Conservation (phyloP, 306 rosid genomes). For the Geum urbanum region DNA sequence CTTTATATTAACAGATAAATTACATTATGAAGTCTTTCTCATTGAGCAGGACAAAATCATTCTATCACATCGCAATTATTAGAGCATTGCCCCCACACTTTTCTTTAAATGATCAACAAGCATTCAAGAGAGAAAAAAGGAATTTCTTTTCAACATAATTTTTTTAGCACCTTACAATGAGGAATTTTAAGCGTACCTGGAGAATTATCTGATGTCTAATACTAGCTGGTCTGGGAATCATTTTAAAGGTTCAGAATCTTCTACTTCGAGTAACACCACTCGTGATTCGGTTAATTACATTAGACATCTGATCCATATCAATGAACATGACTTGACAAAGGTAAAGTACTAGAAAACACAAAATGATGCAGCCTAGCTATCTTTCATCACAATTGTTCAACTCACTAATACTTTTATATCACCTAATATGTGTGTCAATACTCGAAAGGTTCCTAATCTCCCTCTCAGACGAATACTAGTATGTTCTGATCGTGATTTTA, state of each 20-base stretch:
- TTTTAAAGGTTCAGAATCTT: background rate
- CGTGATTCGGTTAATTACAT: background rate
- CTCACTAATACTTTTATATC: background rate
- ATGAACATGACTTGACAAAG: background rate
- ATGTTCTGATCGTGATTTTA: no score
- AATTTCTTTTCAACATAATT: background rate
- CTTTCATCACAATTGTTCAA: background rate
- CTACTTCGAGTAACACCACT: background rate
- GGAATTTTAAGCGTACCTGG: background rate
- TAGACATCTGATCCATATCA: background rate
- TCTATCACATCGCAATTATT: background rate
- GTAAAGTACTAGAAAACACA: background rate
- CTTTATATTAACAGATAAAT: background rate
- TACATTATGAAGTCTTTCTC: background rate
- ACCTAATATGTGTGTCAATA: background rate
- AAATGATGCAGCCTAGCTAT: background rate
- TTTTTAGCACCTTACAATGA: background rate
- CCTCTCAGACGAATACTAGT: no score
- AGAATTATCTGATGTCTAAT: background rate
- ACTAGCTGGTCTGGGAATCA: background rate
- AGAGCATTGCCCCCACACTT: background rate
- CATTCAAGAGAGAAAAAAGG: background rate
- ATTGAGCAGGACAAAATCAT: background rate
- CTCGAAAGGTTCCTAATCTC: no score
- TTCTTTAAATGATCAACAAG: background rate